These are phyloP conservation scores for Globisporangium cylindrosporum DNA, from an alignment of 352 stramenopile genomes.

Conservation along the genomic window DNA sequence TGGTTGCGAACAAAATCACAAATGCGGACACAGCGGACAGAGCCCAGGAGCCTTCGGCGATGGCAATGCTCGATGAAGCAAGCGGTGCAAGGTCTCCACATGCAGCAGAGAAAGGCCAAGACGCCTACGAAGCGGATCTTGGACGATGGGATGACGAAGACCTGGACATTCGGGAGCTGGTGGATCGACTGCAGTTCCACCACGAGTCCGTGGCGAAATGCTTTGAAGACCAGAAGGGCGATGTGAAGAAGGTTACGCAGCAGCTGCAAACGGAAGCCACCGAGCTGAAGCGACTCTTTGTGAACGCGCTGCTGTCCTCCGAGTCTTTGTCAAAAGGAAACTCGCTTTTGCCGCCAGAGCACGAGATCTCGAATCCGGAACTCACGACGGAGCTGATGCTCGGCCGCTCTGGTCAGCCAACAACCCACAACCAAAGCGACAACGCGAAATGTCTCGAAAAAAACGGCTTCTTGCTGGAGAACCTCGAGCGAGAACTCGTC, in stretches of 20 bases:
- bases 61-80: slow-evolving; percentile 5
- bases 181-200: slow-evolving; percentile 74
- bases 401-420: background rate
- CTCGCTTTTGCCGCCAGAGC: background rate
- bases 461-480: slow-evolving; percentile 41
- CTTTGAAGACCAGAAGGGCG: slow-evolving; percentile 72
- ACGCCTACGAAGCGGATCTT: slow-evolving; percentile 51
- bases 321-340: slow-evolving; percentile 5
- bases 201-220: slow-evolving; percentile 72
- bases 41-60: background rate
- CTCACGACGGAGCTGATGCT: slow-evolving; percentile 1
- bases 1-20: slow-evolving; percentile 38
- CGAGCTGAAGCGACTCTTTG: slow-evolving; percentile 69
- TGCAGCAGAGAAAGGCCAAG: background rate
- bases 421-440: background rate
- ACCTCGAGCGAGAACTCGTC: slow-evolving; percentile 35
- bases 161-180: slow-evolving; percentile 65
- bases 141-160: slow-evolving; percentile 74
- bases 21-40: background rate
- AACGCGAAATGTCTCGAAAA: slow-evolving; percentile 7
- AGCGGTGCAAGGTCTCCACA: background rate
- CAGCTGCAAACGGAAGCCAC: slow-evolving; percentile 61
- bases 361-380: slow-evolving; percentile 15
- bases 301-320: slow-evolving; percentile 46
- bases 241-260: slow-evolving; percentile 57